Conservation (phyloP, 345 rosid genomes). For the Sonneratia caseolaris region DNA sequence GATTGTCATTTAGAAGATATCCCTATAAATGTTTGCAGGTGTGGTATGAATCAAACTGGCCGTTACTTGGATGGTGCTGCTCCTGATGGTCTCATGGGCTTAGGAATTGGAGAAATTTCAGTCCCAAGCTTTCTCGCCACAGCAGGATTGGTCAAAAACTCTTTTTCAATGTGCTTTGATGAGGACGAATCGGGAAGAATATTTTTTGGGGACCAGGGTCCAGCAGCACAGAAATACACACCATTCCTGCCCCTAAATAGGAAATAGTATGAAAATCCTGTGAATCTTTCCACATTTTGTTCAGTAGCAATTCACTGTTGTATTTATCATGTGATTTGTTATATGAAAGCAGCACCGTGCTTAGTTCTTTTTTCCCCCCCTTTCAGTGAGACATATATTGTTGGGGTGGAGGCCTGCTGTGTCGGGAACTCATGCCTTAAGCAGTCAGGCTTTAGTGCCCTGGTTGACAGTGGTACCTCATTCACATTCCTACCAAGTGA, state of each 20-base stretch:
- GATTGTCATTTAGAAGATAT: neutral
- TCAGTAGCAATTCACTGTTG: neutral
- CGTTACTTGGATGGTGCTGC: constrained; percentile 64
- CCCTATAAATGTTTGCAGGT: constrained; percentile 30
- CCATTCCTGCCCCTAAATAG: constrained; percentile 45
- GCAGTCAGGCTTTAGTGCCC: constrained; percentile 41
- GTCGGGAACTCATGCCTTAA: constrained; percentile 58
- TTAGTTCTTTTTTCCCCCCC: constrained; percentile 5
- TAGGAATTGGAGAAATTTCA: constrained; percentile 67
- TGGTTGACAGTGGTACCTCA: constrained; percentile 80
- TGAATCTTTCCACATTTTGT: neutral
- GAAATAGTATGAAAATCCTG: constrained; percentile 40
- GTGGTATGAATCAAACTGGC: constrained; percentile 92
- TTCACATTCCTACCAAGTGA: constrained; percentile 67
- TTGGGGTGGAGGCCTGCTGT: constrained; percentile 67
- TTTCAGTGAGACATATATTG: constrained; percentile 49
- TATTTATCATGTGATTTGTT: neutral
- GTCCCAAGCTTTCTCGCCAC: constrained; percentile 76
- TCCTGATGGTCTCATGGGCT: constrained; percentile 89
- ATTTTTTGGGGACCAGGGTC: constrained; percentile 78
- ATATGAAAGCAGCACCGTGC: constrained; percentile 7
- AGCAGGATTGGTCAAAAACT: constrained; percentile 61
- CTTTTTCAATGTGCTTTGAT: constrained; percentile 80
- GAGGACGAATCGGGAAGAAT: constrained; percentile 77
- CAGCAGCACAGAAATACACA: constrained; percentile 54